A percentile compares a stretch with the other conserved stretches of the same genome.
These are phyloP conservation scores for Takashimella koratensis DNA, from an alignment of 1,284 basidiomycete species.

Conservation along the genomic window DNA sequence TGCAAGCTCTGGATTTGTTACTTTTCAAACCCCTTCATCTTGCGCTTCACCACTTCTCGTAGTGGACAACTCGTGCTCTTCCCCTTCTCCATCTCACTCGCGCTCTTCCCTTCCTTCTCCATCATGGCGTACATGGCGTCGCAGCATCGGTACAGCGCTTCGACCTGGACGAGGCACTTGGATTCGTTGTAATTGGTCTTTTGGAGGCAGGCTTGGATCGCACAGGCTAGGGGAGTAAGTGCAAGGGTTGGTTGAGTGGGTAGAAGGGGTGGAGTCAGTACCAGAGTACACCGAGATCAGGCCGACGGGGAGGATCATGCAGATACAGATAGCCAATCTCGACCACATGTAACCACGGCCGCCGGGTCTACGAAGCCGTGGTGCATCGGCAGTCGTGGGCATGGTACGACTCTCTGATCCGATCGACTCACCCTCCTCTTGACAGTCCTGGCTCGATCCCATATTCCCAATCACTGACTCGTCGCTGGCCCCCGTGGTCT, in stretches of 20 bases:
- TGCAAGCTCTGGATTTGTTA: too few species aligned
- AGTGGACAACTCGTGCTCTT: constrained; percentile 37
- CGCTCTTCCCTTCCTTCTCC: constrained; percentile 19
- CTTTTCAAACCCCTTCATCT: constrained; percentile 31
- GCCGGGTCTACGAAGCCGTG: too few species aligned
- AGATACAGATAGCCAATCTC: not conserved
- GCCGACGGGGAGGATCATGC: not conserved
- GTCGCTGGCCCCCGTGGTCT: too few species aligned
- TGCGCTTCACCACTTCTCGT: constrained; percentile 28
- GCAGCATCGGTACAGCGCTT: constrained; percentile 40
- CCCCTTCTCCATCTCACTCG: constrained; percentile 13
- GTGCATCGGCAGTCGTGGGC: too few species aligned
- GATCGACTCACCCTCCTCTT: constrained; percentile 23
- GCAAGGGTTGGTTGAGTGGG: constrained; percentile 12
- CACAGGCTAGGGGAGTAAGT: constrained; percentile 33
- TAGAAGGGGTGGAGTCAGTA: not conserved
- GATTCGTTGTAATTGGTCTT: constrained; percentile 37
- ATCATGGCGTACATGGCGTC: constrained; percentile 33
- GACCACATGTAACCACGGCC: too few species aligned
- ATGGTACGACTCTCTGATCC: too few species aligned
- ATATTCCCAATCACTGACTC: too few species aligned
- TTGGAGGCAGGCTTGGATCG: constrained; percentile 42
- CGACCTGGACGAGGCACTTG: constrained; percentile 32
- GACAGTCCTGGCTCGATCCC: constrained; percentile 23
- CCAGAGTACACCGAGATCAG: not conserved